Conservation (phyloP, 1,284 basidiomycete species). For the Boletus nobilissimus region DNA sequence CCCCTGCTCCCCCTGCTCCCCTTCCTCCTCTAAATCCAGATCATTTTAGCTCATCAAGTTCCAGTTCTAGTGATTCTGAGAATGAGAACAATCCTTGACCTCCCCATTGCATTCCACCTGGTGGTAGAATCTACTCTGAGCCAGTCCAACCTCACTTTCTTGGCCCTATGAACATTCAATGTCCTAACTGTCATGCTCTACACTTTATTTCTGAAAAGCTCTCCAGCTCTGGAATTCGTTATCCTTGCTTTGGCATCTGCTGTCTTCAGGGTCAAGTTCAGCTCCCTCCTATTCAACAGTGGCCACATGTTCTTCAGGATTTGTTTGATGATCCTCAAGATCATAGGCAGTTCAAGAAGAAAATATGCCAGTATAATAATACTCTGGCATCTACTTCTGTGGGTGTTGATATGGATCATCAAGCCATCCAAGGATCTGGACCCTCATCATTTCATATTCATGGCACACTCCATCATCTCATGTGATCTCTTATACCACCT, state of each 20-base stretch:
- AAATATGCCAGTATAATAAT: constrained; percentile 52
- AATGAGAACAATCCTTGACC: neutral
- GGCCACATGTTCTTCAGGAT: constrained; percentile 22
- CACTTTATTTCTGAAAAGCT: constrained; percentile 40
- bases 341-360: constrained; percentile 33
- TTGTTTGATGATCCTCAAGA: constrained; percentile 35
- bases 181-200: constrained; percentile 34
- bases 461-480: constrained; percentile 51
- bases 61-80: neutral
- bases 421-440: constrained; percentile 44
- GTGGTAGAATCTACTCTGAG: constrained; percentile 15
- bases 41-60: too few species aligned
- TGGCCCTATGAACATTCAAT: constrained; percentile 36
- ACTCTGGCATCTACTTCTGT: constrained; percentile 56
- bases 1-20: too few species aligned
- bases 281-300: constrained; percentile 33
- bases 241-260: constrained; percentile 40
- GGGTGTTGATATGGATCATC: constrained; percentile 45
- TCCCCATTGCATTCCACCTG: neutral
- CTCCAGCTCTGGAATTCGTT: neutral
- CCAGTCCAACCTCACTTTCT: constrained; percentile 18
- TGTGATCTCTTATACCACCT: constrained; percentile 47
- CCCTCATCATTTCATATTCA: constrained; percentile 50
- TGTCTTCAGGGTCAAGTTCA: constrained; percentile 42
- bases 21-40: too few species aligned